These are phyloP conservation scores for Talaromyces sp. DNA, from an alignment of 2,329 filamentous ascomycete genomes.

Conservation along the genomic window DNA sequence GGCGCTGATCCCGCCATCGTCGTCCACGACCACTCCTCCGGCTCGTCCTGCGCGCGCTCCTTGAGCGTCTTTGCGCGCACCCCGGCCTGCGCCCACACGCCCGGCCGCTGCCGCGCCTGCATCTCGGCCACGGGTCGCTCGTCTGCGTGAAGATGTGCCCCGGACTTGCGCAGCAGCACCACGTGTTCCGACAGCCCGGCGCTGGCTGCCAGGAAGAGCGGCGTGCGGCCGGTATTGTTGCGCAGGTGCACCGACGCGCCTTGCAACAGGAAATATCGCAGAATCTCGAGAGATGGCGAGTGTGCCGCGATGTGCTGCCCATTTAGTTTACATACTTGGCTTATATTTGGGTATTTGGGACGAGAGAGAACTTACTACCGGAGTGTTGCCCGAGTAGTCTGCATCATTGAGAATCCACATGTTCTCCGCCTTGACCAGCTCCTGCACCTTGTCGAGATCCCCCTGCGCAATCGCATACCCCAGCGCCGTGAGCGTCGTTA, in stretches of 20 bases:
- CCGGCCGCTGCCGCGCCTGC: constrained; percentile 37
- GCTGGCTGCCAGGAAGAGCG: constrained; percentile 54
- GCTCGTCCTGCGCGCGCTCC: constrained; percentile 6
- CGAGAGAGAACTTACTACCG: constrained; percentile 31
- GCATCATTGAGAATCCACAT: constrained; percentile 64
- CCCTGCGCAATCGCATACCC: constrained; percentile 74
- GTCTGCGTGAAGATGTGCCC: constrained; percentile 55
- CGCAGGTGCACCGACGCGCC: constrained; percentile 56
- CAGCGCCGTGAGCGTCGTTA: constrained; percentile 66
- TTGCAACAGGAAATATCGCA: constrained; percentile 50
- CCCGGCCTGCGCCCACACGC: constrained; percentile 39
- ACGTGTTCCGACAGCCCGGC: constrained; percentile 52
- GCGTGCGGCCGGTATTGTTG: constrained; percentile 53
- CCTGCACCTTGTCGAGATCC: constrained; percentile 58
- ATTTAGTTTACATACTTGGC: background rate
- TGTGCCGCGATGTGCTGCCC: constrained; percentile 52
- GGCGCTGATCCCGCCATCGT: constrained; percentile 24
- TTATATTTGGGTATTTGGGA: too few species aligned
- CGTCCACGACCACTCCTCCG: constrained; percentile 10
- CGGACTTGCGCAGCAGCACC: constrained; percentile 47
- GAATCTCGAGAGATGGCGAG: constrained; percentile 48
- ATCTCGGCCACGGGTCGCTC: constrained; percentile 49
- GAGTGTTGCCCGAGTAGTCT: constrained; percentile 78
- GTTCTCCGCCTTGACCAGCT: constrained; percentile 62
- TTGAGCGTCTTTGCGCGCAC: constrained; percentile 21